Percentiles rank a stretch among this genome's conserved stretches.
Conservation (phyloP, 108 stramenopile genomes). For the Stephanodiscus triporus region DNA sequence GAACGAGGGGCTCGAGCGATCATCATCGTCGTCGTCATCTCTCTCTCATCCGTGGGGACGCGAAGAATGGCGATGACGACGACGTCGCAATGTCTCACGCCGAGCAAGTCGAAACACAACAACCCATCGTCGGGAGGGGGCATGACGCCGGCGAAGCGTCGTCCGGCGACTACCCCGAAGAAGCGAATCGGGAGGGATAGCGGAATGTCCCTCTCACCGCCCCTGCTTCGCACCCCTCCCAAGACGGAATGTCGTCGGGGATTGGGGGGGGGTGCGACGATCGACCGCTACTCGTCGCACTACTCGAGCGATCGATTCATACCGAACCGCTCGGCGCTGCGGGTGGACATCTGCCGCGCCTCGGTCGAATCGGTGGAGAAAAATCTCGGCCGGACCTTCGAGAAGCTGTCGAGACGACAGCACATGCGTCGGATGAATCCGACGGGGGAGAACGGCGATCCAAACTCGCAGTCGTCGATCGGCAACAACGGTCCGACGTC, state of each 20-base stretch:
- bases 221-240: slow-evolving; percentile 6
- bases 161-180: slow-evolving; percentile 27
- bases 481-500: background rate
- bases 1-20: too few species aligned
- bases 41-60: background rate
- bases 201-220: slow-evolving; percentile 3
- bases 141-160: slow-evolving; percentile 16
- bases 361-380: slow-evolving; percentile 65
- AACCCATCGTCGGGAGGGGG: background rate
- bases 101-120: background rate
- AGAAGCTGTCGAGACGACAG: slow-evolving; percentile 24
- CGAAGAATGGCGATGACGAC: slow-evolving; percentile 8
- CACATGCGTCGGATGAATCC: background rate
- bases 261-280: background rate
- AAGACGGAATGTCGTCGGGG: background rate
- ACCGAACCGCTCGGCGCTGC: slow-evolving; percentile 35
- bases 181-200: background rate
- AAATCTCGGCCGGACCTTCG: slow-evolving; percentile 43
- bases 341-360: slow-evolving; percentile 57
- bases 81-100: slow-evolving; percentile 16
- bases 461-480: slow-evolving; percentile 8
- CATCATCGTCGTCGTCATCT: too few species aligned
- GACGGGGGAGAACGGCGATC: slow-evolving; percentile 34
- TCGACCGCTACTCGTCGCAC: slow-evolving; percentile 5
- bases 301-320: slow-evolving; percentile 42